phyloP scores from a whole-genome alignment of 192 early-diverging fungal genomes.

The Mortierella claussenii region DNA sequence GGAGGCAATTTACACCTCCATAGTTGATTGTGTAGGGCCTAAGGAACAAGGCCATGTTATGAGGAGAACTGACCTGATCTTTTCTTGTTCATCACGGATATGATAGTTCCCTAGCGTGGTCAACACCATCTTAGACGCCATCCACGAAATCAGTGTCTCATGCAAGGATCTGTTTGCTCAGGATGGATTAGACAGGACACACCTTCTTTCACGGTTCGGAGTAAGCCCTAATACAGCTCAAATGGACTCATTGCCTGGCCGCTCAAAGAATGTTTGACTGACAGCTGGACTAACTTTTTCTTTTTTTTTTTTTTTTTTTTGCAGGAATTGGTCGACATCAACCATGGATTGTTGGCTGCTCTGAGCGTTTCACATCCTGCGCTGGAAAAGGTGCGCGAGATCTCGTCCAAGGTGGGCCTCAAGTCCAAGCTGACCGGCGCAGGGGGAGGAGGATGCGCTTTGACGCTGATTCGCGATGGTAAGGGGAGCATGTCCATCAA shows the following conservation, averaged over 20 bases:
- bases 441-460: constrained; percentile 96
- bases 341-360: constrained; percentile 83
- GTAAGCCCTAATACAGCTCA: constrained; percentile 8
- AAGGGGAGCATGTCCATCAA: constrained; percentile 23
- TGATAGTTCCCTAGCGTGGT: constrained; percentile 67
- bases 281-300: not conserved
- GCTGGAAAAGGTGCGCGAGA: constrained; percentile 80
- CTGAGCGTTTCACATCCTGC: constrained; percentile 87
- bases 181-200: constrained; percentile 19
- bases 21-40: too few relatives aligned
- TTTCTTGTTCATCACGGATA: not conserved
- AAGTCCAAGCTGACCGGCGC: constrained; percentile 95
- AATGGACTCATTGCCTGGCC: not conserved
- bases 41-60: too few relatives aligned
- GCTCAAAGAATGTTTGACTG: not conserved
- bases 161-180: constrained; percentile 46
- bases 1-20: too few relatives aligned
- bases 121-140: constrained; percentile 73
- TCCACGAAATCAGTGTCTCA: constrained; percentile 65
- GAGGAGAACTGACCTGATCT: too few relatives aligned
- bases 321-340: constrained; percentile 83
- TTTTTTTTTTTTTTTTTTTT: not conserved
- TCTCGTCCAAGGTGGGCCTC: constrained; percentile 69
- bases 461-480: constrained; percentile 81
- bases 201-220: constrained; percentile 32